Base-by-base conservation (phyloP, 2,329 filamentous ascomycete species). In the Truncatella angustata region DNA sequence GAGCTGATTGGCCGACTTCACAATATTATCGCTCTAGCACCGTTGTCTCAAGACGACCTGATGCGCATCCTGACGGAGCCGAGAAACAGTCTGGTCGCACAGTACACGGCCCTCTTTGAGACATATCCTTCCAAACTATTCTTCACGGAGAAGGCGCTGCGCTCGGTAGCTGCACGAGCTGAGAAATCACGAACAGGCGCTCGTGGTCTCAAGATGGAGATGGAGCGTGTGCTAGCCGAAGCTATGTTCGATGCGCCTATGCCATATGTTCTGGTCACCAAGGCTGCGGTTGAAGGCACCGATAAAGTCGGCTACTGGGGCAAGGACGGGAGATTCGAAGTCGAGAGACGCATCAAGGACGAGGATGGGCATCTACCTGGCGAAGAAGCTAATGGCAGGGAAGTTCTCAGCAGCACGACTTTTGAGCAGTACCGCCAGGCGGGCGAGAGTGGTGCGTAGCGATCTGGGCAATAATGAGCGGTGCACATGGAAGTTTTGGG, bases 1-100 rank as follows among this genome's bases (percentile, higher is more conserved):
- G 92, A 97, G 71, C 78, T 97, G n/a, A 88, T 97, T 49, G 94
- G 94, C n/a, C 88, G 94, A 16, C 85, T 99, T 44, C 93, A 96
- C 49, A 90, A 96, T 53, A 88, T 91, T 45, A 91, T 91, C 55
- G 90, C 94, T 0, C 81, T 99, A 0, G 87, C 90, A 12, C 86
- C 91, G 0, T 78, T 99, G 1, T 82, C 81, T 2, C 73, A 79
- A 12, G 66, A 77, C 21, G 82, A 86, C 54, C 83, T 99, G 11
- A 84, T 93, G 49, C 86, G 92, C 49, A 94, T 99, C 56, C 79
- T 99, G 35, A 97, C 91, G 0, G 93, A 97, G 67, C 94, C 94
- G 1, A 85, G 89, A 53, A 96, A 97, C 72, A 90, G 87, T 49
- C 80, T 99, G 1, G 79, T 96, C 3, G 84, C 87, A 43, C 94